phyloP scores from a whole-genome alignment of 352 stramenopile species.

The Phytophthora cajani region DNA sequence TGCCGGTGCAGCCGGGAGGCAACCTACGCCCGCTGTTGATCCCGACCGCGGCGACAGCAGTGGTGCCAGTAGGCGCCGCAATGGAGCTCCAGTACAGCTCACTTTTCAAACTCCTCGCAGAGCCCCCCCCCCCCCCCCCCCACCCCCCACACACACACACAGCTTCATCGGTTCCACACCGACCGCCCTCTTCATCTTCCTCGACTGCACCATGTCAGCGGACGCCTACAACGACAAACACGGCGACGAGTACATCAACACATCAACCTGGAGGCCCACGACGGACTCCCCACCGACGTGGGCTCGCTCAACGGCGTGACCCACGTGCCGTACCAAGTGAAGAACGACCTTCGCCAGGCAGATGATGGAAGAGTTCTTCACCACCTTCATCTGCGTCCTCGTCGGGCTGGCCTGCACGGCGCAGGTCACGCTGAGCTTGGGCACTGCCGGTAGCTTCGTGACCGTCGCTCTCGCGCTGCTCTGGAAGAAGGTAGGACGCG shows the following conservation, averaged over 20 bases:
- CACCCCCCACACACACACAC: no score
- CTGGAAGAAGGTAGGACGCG: slow-evolving; percentile 59
- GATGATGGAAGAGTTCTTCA: slow-evolving; percentile 63
- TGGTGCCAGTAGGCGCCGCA: no score
- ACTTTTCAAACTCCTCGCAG: no score
- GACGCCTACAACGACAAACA: slow-evolving; percentile 22
- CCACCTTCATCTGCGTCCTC: slow-evolving; percentile 57
- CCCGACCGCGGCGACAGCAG: no score
- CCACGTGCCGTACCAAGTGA: slow-evolving; percentile 27
- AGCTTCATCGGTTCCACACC: neutral
- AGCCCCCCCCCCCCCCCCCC: no score
- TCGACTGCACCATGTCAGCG: slow-evolving; percentile 15
- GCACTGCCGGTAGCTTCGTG: slow-evolving; percentile 50
- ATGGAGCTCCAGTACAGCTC: no score
- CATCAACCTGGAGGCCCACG: slow-evolving; percentile 26
- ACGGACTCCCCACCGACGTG: slow-evolving; percentile 20
- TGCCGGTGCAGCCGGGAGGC: slow-evolving; percentile 14
- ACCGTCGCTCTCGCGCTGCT: slow-evolving; percentile 56
- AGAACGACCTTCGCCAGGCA: slow-evolving; percentile 47
- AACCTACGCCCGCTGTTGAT: no score
- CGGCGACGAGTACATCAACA: slow-evolving; percentile 29
- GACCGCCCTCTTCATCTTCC: neutral
- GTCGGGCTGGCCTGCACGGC: slow-evolving; percentile 60
- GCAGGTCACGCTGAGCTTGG: slow-evolving; percentile 50
- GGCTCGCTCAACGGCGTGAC: slow-evolving; percentile 5